Percentiles rank a stretch among this genome's conserved stretches.
Conservation (phyloP, 805 yeast genomes). For the Wickerhamomyces queroliae region DNA sequence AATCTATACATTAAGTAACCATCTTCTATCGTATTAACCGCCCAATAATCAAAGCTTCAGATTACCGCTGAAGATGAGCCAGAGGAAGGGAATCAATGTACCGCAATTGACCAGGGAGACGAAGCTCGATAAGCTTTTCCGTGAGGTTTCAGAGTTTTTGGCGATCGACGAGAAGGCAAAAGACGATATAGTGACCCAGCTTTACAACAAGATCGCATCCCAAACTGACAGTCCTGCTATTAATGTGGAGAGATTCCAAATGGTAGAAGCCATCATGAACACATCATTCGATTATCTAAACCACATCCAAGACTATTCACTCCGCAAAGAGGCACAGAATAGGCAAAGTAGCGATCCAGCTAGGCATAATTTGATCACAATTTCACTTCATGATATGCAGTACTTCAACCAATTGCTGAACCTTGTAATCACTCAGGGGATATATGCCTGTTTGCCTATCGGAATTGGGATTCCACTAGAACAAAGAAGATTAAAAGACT, state of each 20-base stretch:
- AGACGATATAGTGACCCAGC: conserved; percentile 10
- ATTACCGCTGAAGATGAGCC: not conserved
- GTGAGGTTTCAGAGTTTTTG: conserved; percentile 15
- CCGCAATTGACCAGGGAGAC: conserved; percentile 28
- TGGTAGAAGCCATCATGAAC: not conserved
- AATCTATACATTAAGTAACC: too few relatives aligned
- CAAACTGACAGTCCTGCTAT: not conserved
- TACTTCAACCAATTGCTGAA: conserved; percentile 60
- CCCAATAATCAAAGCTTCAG: not conserved
- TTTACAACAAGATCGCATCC: conserved; percentile 1
- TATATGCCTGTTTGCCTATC: conserved; percentile 54
- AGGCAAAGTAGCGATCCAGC: conserved; percentile 8
- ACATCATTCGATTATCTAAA: conserved; percentile 7
- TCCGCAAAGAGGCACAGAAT: conserved; percentile 1
- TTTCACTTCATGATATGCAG: conserved; percentile 83
- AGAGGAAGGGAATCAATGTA: conserved; percentile 16
- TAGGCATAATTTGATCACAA: conserved; percentile 34
- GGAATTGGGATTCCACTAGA: conserved; percentile 62
- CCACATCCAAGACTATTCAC: conserved; percentile 13
- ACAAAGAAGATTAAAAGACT: conserved; percentile 49
- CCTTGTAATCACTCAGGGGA: conserved; percentile 61
- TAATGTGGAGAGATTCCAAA: not conserved
- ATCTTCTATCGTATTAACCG: too few relatives aligned
- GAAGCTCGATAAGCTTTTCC: conserved; percentile 28
- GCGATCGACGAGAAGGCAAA: conserved; percentile 10